Evolutionary conservation across 1,284 basidiomycete genomes (phyloP).

Genomic region (Tylopilus sp.): DNA sequence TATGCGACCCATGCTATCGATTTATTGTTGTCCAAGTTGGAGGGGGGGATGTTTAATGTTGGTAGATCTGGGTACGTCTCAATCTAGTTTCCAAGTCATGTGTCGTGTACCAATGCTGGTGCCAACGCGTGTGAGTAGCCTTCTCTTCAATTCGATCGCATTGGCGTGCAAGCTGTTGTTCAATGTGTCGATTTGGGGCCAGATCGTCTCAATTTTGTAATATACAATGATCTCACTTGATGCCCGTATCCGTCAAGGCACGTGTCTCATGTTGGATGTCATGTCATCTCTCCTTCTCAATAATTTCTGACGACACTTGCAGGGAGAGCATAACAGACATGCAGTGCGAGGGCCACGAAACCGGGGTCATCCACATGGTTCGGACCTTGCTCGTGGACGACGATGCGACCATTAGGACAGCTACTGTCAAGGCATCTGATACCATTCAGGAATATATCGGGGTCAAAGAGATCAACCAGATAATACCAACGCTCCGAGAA

Average conservation of each 20-base stretch:
- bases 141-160: slow-evolving; percentile 69
- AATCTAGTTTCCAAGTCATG: neutral
- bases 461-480: slow-evolving; percentile 94
- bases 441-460: slow-evolving; percentile 92
- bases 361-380: slow-evolving; percentile 90
- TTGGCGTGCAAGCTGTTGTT: slow-evolving; percentile 97
- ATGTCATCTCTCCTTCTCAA: neutral
- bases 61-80: slow-evolving; percentile 86
- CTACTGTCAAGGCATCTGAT: slow-evolving; percentile 96
- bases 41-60: slow-evolving; percentile 94
- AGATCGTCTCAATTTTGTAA: slow-evolving; percentile 85
- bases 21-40: slow-evolving; percentile 93
- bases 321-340: slow-evolving; percentile 89
- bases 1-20: slow-evolving; percentile 95
- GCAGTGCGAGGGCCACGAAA: slow-evolving; percentile 93
- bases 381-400: slow-evolving; percentile 91
- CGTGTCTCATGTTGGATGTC: slow-evolving; percentile 77
- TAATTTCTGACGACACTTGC: slow-evolving; percentile 12
- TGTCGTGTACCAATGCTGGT: slow-evolving; percentile 75
- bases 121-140: no score
- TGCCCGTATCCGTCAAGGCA: slow-evolving; percentile 85
- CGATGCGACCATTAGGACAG: slow-evolving; percentile 87
- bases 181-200: slow-evolving; percentile 93
- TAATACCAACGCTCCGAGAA: slow-evolving; percentile 94
- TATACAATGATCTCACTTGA: slow-evolving; percentile 78